Evolutionary conservation across 2,329 filamentous ascomycete species (phyloP).

Genomic region (Arthrinium phaeospermum): DNA sequence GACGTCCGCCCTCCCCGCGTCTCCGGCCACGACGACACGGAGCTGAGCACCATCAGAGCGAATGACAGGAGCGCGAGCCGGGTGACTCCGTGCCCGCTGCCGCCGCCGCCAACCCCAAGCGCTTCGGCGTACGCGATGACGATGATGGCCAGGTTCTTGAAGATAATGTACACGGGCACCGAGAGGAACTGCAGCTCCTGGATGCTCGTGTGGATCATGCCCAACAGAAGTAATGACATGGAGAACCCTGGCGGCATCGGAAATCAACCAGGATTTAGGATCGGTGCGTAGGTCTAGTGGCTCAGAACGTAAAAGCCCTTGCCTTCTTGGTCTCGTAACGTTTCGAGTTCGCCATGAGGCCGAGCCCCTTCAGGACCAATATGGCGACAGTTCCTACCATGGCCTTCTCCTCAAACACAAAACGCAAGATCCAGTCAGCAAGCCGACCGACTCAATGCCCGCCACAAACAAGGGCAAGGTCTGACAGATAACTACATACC

Average conservation of each 20-base stretch:
- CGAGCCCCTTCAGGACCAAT: slow-evolving; percentile 77
- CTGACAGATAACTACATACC: slow-evolving; percentile 70
- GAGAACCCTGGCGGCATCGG: slow-evolving; percentile 69
- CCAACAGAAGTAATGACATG: slow-evolving; percentile 91
- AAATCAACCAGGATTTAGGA: not conserved
- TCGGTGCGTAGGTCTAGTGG: no score
- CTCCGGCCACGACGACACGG: no score
- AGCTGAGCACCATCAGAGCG: slow-evolving; percentile 94
- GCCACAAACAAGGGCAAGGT: not conserved
- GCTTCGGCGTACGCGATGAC: slow-evolving; percentile 98
- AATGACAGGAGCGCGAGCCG: slow-evolving; percentile 90
- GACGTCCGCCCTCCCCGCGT: no score
- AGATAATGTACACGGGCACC: slow-evolving; percentile 98
- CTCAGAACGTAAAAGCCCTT: slow-evolving; percentile 65
- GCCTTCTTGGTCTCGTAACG: slow-evolving; percentile 87
- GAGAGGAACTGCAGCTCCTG: slow-evolving; percentile 96
- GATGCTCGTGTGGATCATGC: slow-evolving; percentile 98
- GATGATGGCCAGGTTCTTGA: slow-evolving; percentile 99
- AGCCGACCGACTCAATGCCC: not conserved
- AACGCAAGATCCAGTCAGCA: not conserved
- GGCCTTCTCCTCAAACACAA: slow-evolving; percentile 60
- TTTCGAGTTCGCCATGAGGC: slow-evolving; percentile 81
- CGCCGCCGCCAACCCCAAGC: slow-evolving; percentile 86
- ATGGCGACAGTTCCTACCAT: slow-evolving; percentile 89
- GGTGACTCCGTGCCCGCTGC: slow-evolving; percentile 66